Percentiles rank a stretch among this genome's conserved stretches.
Conservation (phyloP, 148 eudicot species). For the Rhododendron simsii region DNA sequence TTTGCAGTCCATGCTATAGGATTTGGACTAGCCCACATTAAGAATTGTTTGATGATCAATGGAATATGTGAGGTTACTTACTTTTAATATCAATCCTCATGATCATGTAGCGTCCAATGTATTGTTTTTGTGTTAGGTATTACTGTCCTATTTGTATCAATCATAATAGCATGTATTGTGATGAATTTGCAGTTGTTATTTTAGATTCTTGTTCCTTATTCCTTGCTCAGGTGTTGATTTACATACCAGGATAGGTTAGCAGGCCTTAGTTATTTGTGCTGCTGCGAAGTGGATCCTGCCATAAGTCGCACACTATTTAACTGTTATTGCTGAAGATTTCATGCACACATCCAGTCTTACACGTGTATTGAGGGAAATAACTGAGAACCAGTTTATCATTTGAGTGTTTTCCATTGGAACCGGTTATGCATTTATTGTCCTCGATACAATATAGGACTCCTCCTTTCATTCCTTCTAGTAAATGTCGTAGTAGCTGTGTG, state of each 20-base stretch:
- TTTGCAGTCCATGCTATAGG: neutral
- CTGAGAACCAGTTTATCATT: neutral
- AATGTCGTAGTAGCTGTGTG: neutral
- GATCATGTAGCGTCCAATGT: neutral
- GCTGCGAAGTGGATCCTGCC: neutral
- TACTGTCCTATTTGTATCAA: neutral
- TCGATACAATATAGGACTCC: neutral
- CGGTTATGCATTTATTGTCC: neutral
- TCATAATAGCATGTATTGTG: neutral
- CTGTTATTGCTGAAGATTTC: neutral
- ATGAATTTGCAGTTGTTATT: neutral
- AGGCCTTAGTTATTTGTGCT: neutral
- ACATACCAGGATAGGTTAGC: neutral
- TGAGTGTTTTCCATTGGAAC: neutral
- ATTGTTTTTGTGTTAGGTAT: neutral
- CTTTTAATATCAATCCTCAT: neutral
- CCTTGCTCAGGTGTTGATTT: neutral
- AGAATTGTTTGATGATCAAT: neutral
- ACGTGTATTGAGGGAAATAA: neutral
- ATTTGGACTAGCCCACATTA: neutral
- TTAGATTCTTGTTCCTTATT: neutral
- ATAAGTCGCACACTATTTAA: neutral
- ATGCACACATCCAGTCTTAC: neutral
- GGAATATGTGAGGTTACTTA: neutral
- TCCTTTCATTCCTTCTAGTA: neutral